These are phyloP conservation scores for Vaccinium darrowii DNA, from an alignment of 148 eudicot genomes.

Conservation along the genomic window DNA sequence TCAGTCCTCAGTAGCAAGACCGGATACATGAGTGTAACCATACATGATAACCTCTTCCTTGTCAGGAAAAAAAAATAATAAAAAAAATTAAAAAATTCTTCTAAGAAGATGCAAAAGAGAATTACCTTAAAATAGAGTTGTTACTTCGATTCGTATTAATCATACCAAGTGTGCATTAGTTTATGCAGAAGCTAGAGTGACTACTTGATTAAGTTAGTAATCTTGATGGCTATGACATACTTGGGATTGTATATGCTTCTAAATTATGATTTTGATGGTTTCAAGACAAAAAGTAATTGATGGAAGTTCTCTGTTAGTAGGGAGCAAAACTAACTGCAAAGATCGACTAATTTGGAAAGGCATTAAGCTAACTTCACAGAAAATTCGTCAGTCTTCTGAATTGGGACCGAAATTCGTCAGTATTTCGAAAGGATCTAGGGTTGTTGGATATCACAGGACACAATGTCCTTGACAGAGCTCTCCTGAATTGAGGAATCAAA, in stretches of 20 bases:
- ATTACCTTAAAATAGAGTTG: not conserved
- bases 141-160: not conserved
- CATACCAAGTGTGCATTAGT: not conserved
- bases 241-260: not conserved
- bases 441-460: too few relatives aligned
- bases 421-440: too few relatives aligned
- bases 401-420: not conserved
- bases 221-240: not conserved
- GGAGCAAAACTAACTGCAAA: constrained; percentile 6
- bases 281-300: not conserved
- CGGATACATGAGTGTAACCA: not conserved
- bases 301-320: not conserved
- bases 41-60: not conserved
- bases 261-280: not conserved
- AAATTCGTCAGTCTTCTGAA: not conserved
- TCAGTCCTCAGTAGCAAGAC: not conserved
- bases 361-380: not conserved
- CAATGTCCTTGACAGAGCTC: too few relatives aligned
- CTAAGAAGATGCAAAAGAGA: not conserved
- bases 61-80: not conserved
- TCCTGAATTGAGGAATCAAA: not conserved
- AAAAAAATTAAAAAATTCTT: not conserved
- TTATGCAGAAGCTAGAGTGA: not conserved
- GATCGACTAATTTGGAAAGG: not conserved
- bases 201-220: not conserved